Evolutionary conservation across 192 early-diverging fungal genomes (phyloP), one percentile per base, ranked within the genome.

Genomic region (Podila horticola): DNA sequence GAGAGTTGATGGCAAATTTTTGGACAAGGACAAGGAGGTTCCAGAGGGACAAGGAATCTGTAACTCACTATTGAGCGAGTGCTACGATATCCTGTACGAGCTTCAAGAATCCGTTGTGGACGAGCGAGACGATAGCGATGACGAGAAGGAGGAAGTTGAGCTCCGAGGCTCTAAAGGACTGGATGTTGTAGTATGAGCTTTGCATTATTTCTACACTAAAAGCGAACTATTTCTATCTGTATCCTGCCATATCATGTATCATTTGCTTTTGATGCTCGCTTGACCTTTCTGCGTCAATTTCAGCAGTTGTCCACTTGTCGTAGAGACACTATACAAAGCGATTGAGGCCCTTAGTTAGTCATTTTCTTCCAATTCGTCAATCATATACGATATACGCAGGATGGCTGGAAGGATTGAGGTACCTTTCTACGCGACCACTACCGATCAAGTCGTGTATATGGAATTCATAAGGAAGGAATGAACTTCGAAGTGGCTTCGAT

Each of bases 1-100:
- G 85, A 89, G 94, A 58, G 88, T 89, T 10, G 93, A 96, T 71
- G 96, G 96, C 38, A 96, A 95, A 77, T 97, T 96, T 72, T 84
- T 93, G 50, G 93, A 93, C 64, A 92, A 92, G 69, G 92, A 97
- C 61, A 94, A 93, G 26, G 82, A 88, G 41, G 86, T 95, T 13
- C 96, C 96, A 22, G 89, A 92, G 83, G 95, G 96, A 34, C 96
- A 97, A 79, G 95, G 93, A 26, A 89, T 95, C 31, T 90, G 95
- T 55, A 92, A 94, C 70, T 91, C 92, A 38, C 75, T 97, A 59
- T 87, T 97, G 69, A 92, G 93, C 59, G 93, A 97, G 79, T 96
- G 96, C 74, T 95, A 97, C 69, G 94, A 97, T 84, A 88, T 93
- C 63, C 85, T 93, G 63, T 91, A 92, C 58, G 93, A 93, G 72